Base-by-base conservation (phyloP, 2,329 filamentous ascomycete species). In the Epichloe typhina region DNA sequence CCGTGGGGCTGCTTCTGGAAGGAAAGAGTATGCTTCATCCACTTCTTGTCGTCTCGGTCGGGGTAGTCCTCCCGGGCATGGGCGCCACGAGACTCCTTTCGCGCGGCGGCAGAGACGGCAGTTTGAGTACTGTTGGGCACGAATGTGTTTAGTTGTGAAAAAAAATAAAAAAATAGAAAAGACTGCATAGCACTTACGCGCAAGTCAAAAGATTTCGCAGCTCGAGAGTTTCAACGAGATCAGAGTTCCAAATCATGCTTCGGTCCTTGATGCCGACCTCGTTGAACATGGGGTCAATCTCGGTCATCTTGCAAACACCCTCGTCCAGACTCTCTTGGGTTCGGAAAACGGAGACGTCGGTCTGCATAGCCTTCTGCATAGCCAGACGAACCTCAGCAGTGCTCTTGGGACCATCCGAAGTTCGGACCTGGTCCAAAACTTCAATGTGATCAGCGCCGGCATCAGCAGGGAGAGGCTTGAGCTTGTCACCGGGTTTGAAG, bases 231-330 rank as follows among this genome's bases (percentile, higher is more conserved):
- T 97, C 91, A 55, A 95, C 88, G 39, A 97, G 81, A 65, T 97
- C 91, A 23, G 87, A 89, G 82, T 97, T 97, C 91, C 91, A 97
- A 76, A 97, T 97, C 91, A 97, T 96, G 79, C 88, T 94, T 70
- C 93, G 86, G 71, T 97, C 91, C 81, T 95, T 95, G 74, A 88
- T 96, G 64, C 88, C 88, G 60, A 97, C 84, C 64, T 96, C 77
- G 61, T 76, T 72, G 73, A 86, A 97, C 62, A 75, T 78, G 61
- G 79, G 70, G 68, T 97, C 91, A 60, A 97, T 88, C 59, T 88
- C 82, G 57, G 73, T 82, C 69, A 97, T 93, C 76, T 83, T 90
- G 70, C 77, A 75, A 55, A 95, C 90, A 80, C 91, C 91, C 71
- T 96, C 87, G 60, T 96, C 88, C 68, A 97, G 80, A 59, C 83